Evolutionary conservation across 75 land plant genomes (phyloP).

Genomic region (Pseudotsuga menziesii): DNA sequence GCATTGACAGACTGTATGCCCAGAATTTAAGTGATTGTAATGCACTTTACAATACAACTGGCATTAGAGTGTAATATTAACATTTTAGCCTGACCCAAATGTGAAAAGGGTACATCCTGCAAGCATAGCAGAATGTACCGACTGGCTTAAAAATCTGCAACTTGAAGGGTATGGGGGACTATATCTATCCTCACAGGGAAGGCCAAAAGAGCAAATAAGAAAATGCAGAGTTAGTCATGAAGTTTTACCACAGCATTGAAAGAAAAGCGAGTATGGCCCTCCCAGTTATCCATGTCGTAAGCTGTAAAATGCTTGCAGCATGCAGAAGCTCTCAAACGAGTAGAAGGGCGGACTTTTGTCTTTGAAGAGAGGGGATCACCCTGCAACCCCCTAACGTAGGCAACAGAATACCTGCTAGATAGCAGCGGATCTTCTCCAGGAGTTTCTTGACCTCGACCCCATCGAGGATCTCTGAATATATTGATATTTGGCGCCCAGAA

Average conservation of each 20-base stretch:
- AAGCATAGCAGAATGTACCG: no score
- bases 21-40: no score
- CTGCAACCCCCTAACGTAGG: constrained; percentile 81
- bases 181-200: no score
- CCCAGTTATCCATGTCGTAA: constrained; percentile 92
- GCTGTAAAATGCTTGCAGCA: constrained; percentile 99
- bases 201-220: no score
- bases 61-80: no score
- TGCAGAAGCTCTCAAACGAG: constrained; percentile 68
- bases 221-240: no score
- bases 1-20: no score
- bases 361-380: constrained; percentile 38
- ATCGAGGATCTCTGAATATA: constrained; percentile 94
- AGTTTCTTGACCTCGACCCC: constrained; percentile 99
- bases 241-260: constrained; percentile 71
- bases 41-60: no score
- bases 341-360: background rate
- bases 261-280: constrained; percentile 48
- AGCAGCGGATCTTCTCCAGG: constrained; percentile 91
- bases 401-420: constrained; percentile 54
- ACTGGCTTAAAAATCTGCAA: no score
- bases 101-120: no score
- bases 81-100: no score
- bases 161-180: no score
- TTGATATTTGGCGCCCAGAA: constrained; percentile 97